These are phyloP conservation scores for Erysimum cheiri DNA, from an alignment of 441 rosid genomes.

Conservation along the genomic window DNA sequence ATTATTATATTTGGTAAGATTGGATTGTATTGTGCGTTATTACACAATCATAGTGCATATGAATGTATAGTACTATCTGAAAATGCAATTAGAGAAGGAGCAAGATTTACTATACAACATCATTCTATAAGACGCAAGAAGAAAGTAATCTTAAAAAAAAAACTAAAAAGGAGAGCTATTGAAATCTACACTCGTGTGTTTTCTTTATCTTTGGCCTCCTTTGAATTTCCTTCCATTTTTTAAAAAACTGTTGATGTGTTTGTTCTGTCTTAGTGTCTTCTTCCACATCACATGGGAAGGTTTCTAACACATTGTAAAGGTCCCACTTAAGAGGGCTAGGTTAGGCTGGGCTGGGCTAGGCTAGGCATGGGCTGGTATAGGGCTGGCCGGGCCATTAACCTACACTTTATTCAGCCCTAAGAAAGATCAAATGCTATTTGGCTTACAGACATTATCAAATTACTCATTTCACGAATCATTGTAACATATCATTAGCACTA, in stretches of 20 bases:
- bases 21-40: slow-evolving; percentile 24
- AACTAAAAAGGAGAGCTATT: slow-evolving; percentile 33
- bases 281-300: slow-evolving; percentile 13
- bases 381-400: background rate
- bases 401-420: background rate
- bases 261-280: background rate
- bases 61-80: background rate
- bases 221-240: slow-evolving; percentile 51
- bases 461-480: background rate
- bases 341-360: no score
- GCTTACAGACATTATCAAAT: no score
- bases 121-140: background rate
- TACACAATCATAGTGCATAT: slow-evolving; percentile 7
- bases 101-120: background rate
- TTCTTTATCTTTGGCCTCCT: slow-evolving; percentile 54
- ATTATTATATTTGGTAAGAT: slow-evolving; percentile 17
- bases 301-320: slow-evolving; percentile 7
- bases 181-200: slow-evolving; percentile 49
- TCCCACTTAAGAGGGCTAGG: background rate
- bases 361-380: no score
- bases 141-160: background rate
- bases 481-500: slow-evolving; percentile 1
- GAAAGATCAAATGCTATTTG: no score
- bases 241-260: background rate
- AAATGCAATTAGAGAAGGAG: background rate